Evolutionary conservation across 1,139 yeast genomes (phyloP).

Genomic region (Geotrichum citri-aurantii): DNA sequence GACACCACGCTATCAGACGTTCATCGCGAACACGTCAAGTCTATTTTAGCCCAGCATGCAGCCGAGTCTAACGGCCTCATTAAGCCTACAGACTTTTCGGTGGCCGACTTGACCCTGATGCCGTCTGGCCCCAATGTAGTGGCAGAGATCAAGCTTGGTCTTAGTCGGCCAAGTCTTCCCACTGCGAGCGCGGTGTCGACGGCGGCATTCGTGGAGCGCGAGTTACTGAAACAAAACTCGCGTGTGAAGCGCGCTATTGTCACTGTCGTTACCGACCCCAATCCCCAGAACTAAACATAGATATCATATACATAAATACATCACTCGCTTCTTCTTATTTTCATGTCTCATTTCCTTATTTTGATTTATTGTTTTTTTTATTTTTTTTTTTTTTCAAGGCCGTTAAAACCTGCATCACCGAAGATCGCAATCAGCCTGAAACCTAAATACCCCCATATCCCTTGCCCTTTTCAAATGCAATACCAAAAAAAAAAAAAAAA

Average conservation of each 20-base stretch:
- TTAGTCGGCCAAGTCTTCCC: neutral
- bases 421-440: too few relatives aligned
- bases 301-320: neutral
- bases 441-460: neutral
- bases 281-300: neutral
- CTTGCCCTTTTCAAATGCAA: neutral
- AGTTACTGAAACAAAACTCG: neutral
- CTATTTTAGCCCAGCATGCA: constrained; percentile 17
- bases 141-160: constrained; percentile 5
- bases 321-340: neutral
- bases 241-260: constrained; percentile 6
- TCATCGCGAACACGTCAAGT: constrained; percentile 21
- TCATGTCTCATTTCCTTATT: too few relatives aligned
- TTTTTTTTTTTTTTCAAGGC: neutral
- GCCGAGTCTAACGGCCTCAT: constrained; percentile 5
- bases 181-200: constrained; percentile 4
- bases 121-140: constrained; percentile 63
- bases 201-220: constrained; percentile 2
- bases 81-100: neutral
- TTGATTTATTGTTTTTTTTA: neutral
- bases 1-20: constrained; percentile 21
- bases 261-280: neutral
- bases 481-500: neutral
- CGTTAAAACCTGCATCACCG: neutral
- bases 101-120: constrained; percentile 50